Conservation (phyloP, 2,329 filamentous ascomycete species). For the Colletotrichum abscissum region DNA sequence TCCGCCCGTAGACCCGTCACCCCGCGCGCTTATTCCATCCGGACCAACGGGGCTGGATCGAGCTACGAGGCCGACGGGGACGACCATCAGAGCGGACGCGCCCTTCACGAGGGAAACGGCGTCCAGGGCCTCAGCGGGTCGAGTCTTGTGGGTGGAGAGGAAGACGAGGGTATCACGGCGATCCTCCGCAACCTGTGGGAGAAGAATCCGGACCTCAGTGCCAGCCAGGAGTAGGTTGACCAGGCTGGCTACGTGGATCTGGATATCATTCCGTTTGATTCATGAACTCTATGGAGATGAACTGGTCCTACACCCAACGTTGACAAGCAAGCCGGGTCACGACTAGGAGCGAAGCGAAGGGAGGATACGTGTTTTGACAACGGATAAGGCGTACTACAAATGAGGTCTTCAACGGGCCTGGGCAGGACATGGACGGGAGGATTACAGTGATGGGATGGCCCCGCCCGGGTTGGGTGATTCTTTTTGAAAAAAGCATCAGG, state of each 20-base stretch:
- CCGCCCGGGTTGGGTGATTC: no score
- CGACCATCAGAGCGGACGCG: conserved; percentile 47
- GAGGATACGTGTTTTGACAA: neutral
- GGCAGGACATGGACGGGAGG: neutral
- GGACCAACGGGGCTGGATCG: conserved; percentile 53
- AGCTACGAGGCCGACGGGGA: conserved; percentile 58
- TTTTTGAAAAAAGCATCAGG: no score
- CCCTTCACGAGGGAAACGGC: conserved; percentile 40
- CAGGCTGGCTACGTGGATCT: conserved; percentile 2
- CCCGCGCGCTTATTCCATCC: conserved; percentile 48
- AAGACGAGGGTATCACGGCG: conserved; percentile 61
- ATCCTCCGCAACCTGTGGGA: conserved; percentile 71
- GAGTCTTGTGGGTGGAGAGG: conserved; percentile 60
- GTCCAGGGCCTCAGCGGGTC: conserved; percentile 58
- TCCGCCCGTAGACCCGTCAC: conserved; percentile 40
- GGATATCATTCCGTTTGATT: neutral
- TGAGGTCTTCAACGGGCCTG: neutral
- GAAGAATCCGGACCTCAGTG: conserved; percentile 67
- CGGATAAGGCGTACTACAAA: neutral
- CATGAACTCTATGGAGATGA: neutral
- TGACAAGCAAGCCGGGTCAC: no score
- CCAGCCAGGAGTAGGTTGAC: conserved; percentile 58
- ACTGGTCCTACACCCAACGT: neutral
- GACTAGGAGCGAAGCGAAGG: neutral
- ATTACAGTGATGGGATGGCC: neutral